phyloP scores from a whole-genome alignment of 495 filamentous ascomycete genomes.

The Parathielavia appendiculata region DNA sequence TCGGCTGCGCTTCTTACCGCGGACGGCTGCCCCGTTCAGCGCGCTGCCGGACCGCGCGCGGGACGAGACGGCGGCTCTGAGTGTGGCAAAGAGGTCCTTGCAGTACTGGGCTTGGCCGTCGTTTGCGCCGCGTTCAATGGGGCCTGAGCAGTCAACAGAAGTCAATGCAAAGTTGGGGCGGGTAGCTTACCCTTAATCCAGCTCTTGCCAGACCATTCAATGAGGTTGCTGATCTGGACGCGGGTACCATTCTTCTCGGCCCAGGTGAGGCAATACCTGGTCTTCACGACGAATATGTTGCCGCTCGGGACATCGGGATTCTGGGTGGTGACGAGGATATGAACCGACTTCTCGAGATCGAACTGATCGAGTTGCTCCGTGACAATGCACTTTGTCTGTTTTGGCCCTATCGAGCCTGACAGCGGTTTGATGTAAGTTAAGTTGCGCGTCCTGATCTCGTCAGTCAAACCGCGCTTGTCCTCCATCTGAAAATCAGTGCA shows the following conservation, averaged over 20 bases:
- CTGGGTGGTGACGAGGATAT: constrained; percentile 72
- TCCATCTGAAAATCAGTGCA: constrained; percentile 80
- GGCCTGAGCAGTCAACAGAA: constrained; percentile 43
- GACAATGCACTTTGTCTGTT: constrained; percentile 90
- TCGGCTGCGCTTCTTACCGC: constrained; percentile 50
- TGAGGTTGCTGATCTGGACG: constrained; percentile 75
- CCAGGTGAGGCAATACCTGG: constrained; percentile 92
- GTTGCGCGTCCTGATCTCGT: constrained; percentile 64
- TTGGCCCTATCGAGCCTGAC: constrained; percentile 77
- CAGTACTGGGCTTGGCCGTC: constrained; percentile 82
- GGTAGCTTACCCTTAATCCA: constrained; percentile 79
- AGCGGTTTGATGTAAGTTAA: constrained; percentile 94
- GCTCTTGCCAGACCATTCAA: constrained; percentile 97
- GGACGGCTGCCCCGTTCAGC: constrained; percentile 30
- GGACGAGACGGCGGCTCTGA: constrained; percentile 68
- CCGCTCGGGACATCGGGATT: constrained; percentile 95
- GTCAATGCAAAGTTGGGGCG: neutral
- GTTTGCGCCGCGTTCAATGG: constrained; percentile 92
- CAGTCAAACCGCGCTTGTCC: constrained; percentile 68
- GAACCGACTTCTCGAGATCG: constrained; percentile 82
- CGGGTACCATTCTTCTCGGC: constrained; percentile 76
- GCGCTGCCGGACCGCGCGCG: constrained; percentile 46
- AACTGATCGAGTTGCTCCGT: constrained; percentile 74
- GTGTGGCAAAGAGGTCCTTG: constrained; percentile 64
- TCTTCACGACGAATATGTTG: constrained; percentile 85